A percentile compares a stretch with the other conserved stretches of the same genome.
phyloP scores from a whole-genome alignment of 2,329 filamentous ascomycete species.

The Ophiostoma populinum region DNA sequence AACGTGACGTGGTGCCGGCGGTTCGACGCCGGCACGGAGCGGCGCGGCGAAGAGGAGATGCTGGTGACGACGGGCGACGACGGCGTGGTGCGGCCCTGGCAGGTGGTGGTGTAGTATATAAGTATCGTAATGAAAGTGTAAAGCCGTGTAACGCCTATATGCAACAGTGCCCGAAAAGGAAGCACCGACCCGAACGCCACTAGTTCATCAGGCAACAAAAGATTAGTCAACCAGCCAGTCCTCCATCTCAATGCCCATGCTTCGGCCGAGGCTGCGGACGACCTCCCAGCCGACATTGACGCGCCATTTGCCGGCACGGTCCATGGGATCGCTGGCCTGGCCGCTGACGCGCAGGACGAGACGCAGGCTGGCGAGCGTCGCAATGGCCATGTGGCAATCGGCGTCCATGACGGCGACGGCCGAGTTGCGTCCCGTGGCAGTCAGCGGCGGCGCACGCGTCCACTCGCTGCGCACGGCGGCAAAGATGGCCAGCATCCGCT shows the following conservation, averaged over 20 bases:
- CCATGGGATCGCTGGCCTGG: constrained; percentile 40
- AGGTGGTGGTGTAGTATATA: constrained; percentile 14
- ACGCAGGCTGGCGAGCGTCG: constrained; percentile 54
- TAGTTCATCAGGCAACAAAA: neutral
- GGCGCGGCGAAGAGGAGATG: constrained; percentile 54
- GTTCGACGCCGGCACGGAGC: constrained; percentile 45
- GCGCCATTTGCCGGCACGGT: constrained; percentile 56
- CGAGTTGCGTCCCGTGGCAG: constrained; percentile 7
- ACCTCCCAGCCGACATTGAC: constrained; percentile 69
- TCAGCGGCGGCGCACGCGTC: constrained; percentile 19
- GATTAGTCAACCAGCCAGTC: constrained; percentile 54
- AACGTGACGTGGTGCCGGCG: constrained; percentile 76
- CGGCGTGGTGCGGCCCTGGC: constrained; percentile 74
- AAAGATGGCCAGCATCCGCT: constrained; percentile 65
- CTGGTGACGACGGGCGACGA: constrained; percentile 86
- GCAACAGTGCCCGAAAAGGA: too few relatives aligned
- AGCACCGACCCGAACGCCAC: neutral
- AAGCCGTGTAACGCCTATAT: too few relatives aligned
- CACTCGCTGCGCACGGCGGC: constrained; percentile 44
- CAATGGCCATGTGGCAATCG: constrained; percentile 47
- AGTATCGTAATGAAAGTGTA: too few relatives aligned
- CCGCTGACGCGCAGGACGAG: constrained; percentile 50
- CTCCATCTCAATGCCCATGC: constrained; percentile 60
- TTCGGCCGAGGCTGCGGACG: constrained; percentile 50
- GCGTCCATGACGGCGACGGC: constrained; percentile 25